Evolutionary conservation across 768 basidiomycete species (phyloP).

Genomic region (Collybiopsis luxurians): DNA sequence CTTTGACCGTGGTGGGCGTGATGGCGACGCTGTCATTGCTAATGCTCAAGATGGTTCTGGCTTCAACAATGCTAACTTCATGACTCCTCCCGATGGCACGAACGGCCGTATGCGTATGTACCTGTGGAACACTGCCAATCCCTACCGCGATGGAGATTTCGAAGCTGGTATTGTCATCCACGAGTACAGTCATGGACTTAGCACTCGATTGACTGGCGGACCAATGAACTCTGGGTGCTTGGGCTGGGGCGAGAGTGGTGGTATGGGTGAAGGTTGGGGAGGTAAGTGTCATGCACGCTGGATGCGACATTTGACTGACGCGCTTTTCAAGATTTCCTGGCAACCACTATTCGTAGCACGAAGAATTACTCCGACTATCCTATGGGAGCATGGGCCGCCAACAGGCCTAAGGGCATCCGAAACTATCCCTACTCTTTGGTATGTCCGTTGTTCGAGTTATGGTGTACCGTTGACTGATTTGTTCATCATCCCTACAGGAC

Average conservation of each 20-base stretch:
- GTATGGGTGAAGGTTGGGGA: slow-evolving; percentile 99
- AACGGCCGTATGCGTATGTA: slow-evolving; percentile 96
- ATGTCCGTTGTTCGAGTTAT: no score
- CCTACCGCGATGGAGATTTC: slow-evolving; percentile 92
- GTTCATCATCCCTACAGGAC: slow-evolving; percentile 35
- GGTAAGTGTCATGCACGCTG: slow-evolving; percentile 31
- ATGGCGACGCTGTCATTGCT: slow-evolving; percentile 87
- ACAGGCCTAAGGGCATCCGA: slow-evolving; percentile 71
- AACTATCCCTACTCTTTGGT: slow-evolving; percentile 84
- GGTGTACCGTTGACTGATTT: no score
- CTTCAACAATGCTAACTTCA: slow-evolving; percentile 91
- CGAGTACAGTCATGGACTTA: slow-evolving; percentile 85
- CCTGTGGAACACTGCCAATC: slow-evolving; percentile 87
- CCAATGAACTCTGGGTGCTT: slow-evolving; percentile 91
- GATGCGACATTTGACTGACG: background rate
- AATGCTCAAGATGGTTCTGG: slow-evolving; percentile 96
- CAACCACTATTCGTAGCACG: slow-evolving; percentile 82
- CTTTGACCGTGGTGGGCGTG: slow-evolving; percentile 85
- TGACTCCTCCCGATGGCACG: slow-evolving; percentile 81
- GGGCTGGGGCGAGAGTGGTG: slow-evolving; percentile 94
- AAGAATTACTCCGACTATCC: slow-evolving; percentile 69
- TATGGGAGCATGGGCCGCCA: slow-evolving; percentile 97
- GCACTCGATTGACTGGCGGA: slow-evolving; percentile 93
- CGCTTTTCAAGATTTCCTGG: slow-evolving; percentile 62
- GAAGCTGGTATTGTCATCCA: slow-evolving; percentile 98